Evolutionary conservation across 1,284 basidiomycete genomes (phyloP).

Genomic region (Cryptococcus hybrid): DNA sequence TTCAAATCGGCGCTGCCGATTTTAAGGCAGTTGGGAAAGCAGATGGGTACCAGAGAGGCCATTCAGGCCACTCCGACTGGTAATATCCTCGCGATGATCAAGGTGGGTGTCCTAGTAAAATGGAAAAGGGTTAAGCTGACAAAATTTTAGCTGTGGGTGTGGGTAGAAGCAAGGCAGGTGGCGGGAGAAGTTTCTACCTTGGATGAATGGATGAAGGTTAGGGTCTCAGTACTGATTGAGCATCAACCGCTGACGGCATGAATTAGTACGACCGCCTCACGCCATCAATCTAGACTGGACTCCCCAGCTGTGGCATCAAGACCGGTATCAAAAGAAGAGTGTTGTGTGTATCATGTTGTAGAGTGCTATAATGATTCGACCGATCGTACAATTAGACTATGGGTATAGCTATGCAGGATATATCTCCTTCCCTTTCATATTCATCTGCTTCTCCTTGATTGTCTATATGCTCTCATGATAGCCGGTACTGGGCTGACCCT

Average conservation of each 20-base stretch:
- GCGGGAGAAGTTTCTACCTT: constrained; percentile 76
- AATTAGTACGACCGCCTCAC: constrained; percentile 33
- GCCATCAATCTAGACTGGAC: constrained; percentile 18
- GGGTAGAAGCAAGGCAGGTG: constrained; percentile 81
- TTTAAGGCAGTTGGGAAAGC: constrained; percentile 77
- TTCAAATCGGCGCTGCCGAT: constrained; percentile 92
- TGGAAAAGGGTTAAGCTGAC: not conserved
- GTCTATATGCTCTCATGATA: constrained; percentile 23
- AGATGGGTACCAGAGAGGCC: constrained; percentile 77
- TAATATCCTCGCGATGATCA: constrained; percentile 77
- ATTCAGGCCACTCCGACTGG: constrained; percentile 64
- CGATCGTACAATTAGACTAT: not conserved
- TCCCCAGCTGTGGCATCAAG: no score
- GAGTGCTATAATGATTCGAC: not conserved
- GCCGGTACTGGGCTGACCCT: constrained; percentile 32
- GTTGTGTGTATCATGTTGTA: constrained; percentile 1
- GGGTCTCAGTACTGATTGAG: constrained; percentile 9
- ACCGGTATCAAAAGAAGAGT: not conserved
- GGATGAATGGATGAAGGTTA: constrained; percentile 54
- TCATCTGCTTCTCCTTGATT: not conserved
- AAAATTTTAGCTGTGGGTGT: constrained; percentile 72
- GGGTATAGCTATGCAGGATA: not conserved
- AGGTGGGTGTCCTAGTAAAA: constrained; percentile 57
- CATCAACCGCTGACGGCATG: not conserved
- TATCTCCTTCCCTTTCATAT: not conserved